phyloP scores from a whole-genome alignment of 164 flowering plant genomes.

The Taxillus chinensis region DNA sequence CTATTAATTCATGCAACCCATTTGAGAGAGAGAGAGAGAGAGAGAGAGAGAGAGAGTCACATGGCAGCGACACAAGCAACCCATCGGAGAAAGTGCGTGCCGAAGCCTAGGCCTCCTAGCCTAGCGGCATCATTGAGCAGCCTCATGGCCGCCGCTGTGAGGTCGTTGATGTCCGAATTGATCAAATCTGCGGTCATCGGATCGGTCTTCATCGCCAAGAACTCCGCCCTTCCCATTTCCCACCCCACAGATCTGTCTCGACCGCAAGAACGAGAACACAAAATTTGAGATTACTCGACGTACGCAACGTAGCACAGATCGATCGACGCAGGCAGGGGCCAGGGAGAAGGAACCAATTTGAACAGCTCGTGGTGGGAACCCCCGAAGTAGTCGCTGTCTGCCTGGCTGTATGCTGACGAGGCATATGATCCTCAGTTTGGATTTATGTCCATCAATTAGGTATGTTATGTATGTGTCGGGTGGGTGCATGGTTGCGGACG shows the following conservation, averaged over 20 bases:
- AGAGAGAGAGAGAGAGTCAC: slow-evolving; percentile 17
- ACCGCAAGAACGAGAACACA: no score
- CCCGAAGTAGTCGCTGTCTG: no score
- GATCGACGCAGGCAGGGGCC: no score
- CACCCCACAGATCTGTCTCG: not conserved
- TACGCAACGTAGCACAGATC: no score
- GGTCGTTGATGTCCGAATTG: slow-evolving; percentile 39
- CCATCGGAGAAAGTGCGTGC: slow-evolving; percentile 58
- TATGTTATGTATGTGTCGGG: no score
- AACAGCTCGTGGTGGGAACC: no score
- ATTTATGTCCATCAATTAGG: no score
- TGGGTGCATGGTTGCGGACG: no score
- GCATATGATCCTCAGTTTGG: no score
- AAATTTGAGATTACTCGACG: no score
- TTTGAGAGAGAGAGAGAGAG: not conserved
- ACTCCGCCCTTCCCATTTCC: slow-evolving; percentile 42
- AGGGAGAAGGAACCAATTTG: no score
- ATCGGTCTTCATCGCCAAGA: slow-evolving; percentile 45
- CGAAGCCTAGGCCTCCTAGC: slow-evolving; percentile 43
- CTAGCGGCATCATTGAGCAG: slow-evolving; percentile 34
- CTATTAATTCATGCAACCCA: not conserved
- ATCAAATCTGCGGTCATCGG: slow-evolving; percentile 21
- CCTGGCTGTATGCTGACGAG: no score
- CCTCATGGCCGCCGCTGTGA: slow-evolving; percentile 40
- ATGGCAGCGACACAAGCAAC: slow-evolving; percentile 71